Evolutionary conservation across 495 filamentous ascomycete genomes (phyloP), one percentile per base, ranked within the genome.

Genomic region (Trichoderma erinaceum): DNA sequence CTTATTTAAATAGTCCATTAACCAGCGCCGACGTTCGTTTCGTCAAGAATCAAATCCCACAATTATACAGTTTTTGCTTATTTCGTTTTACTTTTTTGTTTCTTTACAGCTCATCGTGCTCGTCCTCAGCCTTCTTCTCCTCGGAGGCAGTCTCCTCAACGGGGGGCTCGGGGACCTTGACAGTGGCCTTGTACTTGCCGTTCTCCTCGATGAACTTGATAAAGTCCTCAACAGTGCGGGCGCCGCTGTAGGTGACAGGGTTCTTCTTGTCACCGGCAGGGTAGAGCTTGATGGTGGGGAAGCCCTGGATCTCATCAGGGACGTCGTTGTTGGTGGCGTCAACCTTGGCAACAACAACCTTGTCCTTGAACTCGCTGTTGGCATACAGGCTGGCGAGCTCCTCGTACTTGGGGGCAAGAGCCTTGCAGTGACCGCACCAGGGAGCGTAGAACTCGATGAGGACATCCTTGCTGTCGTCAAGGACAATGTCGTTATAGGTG

Each of bases 381-480:
- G 82, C 83, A 81, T 94, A 99, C 67, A 97, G 81, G 67, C 81
- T 80, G 35, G 88, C 95, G 68, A 99, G 91, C 77, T 97, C 92
- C 71, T 96, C 92, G 75, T 94, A 95, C 82, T 95, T 92, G 69
- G 91, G 91, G 58, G 90, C 91, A 41, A 95, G 82, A 70, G 92
- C 90, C 84, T 99, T 99, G 90, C 95, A 99, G 86, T 99, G 95
- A 71, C 95, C 95, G 77, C 96, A 99, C 96, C 95, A 98, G 52
- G 96, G 96, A 29, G 95, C 95, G 78, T 96, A 99, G 85, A 97
- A 99, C 83, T 99, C 95, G 68, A 97, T 86, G 70, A 99, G 86
- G 58, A 99, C 95, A 80, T 99, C 95, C 87, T 98, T 97, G 70
- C 90, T 84, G 76, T 97, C 90, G 73, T 99, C 88, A 41, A 97